Evolutionary conservation across 2,329 filamentous ascomycete genomes (phyloP).

Genomic region (Exserohilum rostratum): DNA sequence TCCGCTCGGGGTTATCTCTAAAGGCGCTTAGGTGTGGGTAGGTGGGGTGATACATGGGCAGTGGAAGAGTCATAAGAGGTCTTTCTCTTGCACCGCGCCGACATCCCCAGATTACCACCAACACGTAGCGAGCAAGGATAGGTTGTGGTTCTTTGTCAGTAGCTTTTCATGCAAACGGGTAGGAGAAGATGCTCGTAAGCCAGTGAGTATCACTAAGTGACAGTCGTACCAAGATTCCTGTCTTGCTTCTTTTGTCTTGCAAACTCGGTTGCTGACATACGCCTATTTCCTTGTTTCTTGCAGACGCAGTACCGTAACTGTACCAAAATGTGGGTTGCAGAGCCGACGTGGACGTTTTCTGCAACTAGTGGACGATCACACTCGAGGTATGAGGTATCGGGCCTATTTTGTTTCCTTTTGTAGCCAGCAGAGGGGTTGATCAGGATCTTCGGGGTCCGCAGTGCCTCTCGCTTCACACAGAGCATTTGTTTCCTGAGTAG

Average conservation of each 20-base stretch:
- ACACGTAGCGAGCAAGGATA: conserved; percentile 1
- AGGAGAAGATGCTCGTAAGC: neutral
- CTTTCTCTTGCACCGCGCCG: neutral
- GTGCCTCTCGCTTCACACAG: neutral
- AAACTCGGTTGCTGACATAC: neutral
- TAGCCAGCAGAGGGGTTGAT: neutral
- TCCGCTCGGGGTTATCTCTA: neutral
- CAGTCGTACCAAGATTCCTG: neutral
- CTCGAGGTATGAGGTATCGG: conserved; percentile 1
- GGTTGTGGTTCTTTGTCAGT: neutral
- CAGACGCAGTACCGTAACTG: neutral
- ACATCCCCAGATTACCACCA: neutral
- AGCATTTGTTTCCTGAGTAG: neutral
- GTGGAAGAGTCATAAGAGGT: neutral
- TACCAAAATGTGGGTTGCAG: neutral
- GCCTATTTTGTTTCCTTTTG: conserved; percentile 10
- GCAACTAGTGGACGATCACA: neutral
- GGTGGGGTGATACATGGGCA: neutral
- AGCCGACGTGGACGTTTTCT: neutral
- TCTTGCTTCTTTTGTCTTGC: neutral
- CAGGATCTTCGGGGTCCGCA: neutral
- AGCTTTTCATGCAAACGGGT: neutral
- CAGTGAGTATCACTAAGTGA: neutral
- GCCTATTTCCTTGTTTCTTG: neutral
- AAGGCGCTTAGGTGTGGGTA: neutral